These are phyloP conservation scores for Agroathelia rolfsii DNA, from an alignment of 1,284 basidiomycete species.

Conservation along the genomic window DNA sequence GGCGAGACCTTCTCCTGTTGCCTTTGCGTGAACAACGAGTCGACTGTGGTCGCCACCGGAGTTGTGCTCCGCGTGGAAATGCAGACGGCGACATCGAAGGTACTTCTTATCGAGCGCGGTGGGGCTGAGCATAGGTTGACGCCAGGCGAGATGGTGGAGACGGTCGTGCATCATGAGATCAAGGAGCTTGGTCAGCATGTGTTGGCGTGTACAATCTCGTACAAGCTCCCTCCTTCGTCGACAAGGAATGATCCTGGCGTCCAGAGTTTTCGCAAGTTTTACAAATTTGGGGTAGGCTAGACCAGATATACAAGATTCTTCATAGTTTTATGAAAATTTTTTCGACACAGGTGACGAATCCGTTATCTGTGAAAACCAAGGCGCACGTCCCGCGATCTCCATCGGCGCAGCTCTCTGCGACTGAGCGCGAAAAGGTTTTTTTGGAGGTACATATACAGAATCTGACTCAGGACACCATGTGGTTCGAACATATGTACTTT, in stretches of 20 bases:
- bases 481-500: conserved; percentile 67
- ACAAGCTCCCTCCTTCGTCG: conserved; percentile 47
- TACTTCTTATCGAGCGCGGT: conserved; percentile 52
- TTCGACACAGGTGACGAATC: conserved; percentile 74
- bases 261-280: conserved; percentile 77
- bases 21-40: conserved; percentile 72
- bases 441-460: conserved; percentile 87
- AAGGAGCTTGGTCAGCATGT: conserved; percentile 81
- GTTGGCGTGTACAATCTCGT: conserved; percentile 64
- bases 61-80: conserved; percentile 61
- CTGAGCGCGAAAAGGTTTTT: conserved; percentile 70
- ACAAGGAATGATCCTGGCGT: conserved; percentile 45
- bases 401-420: conserved; percentile 48
- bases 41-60: conserved; percentile 46
- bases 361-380: conserved; percentile 84
- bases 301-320: conserved; percentile 5
- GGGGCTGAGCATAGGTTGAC: conserved; percentile 35
- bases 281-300: conserved; percentile 71
- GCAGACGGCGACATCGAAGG: conserved; percentile 63
- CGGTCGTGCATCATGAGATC: conserved; percentile 65
- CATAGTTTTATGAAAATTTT: conserved; percentile 6
- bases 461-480: conserved; percentile 63
- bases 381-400: conserved; percentile 69
- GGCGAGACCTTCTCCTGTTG: conserved; percentile 76
- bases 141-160: conserved; percentile 52